These are phyloP conservation scores for Trichophyton schoenleinii DNA, from an alignment of 2,329 filamentous ascomycete species.

Conservation along the genomic window DNA sequence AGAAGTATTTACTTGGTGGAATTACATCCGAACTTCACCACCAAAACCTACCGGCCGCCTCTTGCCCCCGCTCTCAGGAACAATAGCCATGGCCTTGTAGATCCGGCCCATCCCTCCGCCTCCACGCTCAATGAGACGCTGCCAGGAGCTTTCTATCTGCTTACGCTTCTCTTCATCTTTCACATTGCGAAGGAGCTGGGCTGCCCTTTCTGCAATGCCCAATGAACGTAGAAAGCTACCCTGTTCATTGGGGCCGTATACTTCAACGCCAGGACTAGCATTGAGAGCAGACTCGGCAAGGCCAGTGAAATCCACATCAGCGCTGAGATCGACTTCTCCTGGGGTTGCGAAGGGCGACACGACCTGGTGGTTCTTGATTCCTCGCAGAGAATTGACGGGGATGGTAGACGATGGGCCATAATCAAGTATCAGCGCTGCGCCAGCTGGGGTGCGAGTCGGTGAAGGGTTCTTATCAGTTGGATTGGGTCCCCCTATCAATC, in stretches of 20 bases:
- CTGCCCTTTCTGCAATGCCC: conserved; percentile 69
- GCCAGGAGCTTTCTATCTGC: conserved; percentile 62
- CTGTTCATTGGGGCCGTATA: conserved; percentile 84
- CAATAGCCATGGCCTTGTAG: conserved; percentile 84
- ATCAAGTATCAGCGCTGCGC: conserved; percentile 89
- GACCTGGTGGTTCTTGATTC: conserved; percentile 63
- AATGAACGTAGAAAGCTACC: conserved; percentile 64
- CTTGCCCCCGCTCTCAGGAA: conserved; percentile 64
- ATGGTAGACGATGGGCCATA: conserved; percentile 73
- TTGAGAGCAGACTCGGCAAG: conserved; percentile 68
- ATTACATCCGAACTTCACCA: conserved; percentile 39
- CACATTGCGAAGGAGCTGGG: conserved; percentile 46
- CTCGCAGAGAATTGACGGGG: conserved; percentile 78
- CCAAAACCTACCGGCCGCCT: conserved; percentile 86
- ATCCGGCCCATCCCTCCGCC: conserved; percentile 83
- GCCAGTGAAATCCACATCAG: conserved; percentile 84
- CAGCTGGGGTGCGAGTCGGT: conserved; percentile 45
- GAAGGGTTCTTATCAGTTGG: conserved; percentile 11
- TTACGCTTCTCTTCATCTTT: conserved; percentile 42
- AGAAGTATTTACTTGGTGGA: background rate
- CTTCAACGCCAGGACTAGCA: conserved; percentile 69
- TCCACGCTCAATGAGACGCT: conserved; percentile 68
- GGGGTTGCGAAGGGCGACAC: conserved; percentile 71
- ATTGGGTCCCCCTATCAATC: conserved; percentile 58
- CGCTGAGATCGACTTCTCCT: conserved; percentile 75